A percentile compares a stretch with the other conserved stretches of the same genome.
Evolutionary conservation across 768 basidiomycete species (phyloP).

Genomic region (Lactifluus hygrophoroides): DNA sequence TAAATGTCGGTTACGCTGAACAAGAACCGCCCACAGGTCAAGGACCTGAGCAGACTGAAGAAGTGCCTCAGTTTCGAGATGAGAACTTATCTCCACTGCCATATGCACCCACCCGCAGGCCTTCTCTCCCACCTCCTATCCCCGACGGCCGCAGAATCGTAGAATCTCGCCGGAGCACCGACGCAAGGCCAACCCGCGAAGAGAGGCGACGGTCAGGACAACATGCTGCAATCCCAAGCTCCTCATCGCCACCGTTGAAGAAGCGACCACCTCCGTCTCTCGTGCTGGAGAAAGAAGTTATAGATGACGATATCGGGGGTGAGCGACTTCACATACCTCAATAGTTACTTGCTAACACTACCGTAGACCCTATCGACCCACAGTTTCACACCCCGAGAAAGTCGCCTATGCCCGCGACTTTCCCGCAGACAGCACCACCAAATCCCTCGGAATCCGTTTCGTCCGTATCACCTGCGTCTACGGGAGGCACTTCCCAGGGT

Average conservation of each 20-base stretch:
- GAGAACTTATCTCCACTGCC: not conserved
- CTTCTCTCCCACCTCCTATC: constrained; percentile 1
- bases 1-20: not conserved
- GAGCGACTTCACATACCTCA: constrained; percentile 21
- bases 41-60: constrained; percentile 9
- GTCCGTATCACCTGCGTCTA: not conserved
- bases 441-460: not conserved
- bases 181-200: constrained; percentile 1
- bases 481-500: not conserved
- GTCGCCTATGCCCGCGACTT: constrained; percentile 22
- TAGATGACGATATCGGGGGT: constrained; percentile 36
- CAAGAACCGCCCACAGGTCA: not conserved
- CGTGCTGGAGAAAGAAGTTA: constrained; percentile 14
- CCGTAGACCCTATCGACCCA: constrained; percentile 62
- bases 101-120: not conserved
- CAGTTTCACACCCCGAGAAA: constrained; percentile 43
- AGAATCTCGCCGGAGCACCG: constrained; percentile 12
- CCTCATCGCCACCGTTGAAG: constrained; percentile 1
- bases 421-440: not conserved
- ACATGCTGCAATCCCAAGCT: not conserved
- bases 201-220: constrained; percentile 9
- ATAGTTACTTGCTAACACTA: constrained; percentile 5
- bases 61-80: not conserved
- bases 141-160: constrained; percentile 9
- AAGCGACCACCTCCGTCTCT: constrained; percentile 9